Percentiles rank a stretch among this genome's conserved stretches.
Conservation (phyloP, 805 yeast genomes). For the Saccharomycopsis capsularis region DNA sequence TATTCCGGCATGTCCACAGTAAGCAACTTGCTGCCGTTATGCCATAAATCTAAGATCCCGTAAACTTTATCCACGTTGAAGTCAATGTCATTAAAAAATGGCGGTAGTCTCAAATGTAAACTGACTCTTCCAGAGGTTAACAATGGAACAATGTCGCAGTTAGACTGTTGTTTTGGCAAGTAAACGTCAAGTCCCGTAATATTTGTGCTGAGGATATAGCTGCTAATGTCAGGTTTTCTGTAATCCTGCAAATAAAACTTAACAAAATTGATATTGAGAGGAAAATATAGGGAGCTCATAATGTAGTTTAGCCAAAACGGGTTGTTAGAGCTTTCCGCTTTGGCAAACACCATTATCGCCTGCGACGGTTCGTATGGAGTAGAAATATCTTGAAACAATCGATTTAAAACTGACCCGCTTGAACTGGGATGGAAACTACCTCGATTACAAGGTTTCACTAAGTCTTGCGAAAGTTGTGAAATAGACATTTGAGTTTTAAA, state of each 20-base stretch:
- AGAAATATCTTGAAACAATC: not conserved
- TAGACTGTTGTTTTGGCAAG: slow-evolving; percentile 6
- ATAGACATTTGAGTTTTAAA: not conserved
- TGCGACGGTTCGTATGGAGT: slow-evolving; percentile 3
- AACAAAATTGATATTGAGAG: slow-evolving; percentile 3
- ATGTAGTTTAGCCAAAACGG: slow-evolving; percentile 13
- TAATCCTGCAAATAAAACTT: not conserved
- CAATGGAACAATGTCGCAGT: slow-evolving; percentile 4
- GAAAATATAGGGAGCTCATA: slow-evolving; percentile 3
- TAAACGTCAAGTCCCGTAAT: not conserved
- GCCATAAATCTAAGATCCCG: not conserved
- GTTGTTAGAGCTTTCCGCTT: slow-evolving; percentile 10
- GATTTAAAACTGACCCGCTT: slow-evolving; percentile 1
- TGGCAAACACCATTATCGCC: not conserved
- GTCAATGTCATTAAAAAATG: not conserved
- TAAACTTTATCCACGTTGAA: not conserved
- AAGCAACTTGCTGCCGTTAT: not conserved
- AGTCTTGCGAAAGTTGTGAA: not conserved
- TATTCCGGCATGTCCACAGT: not conserved
- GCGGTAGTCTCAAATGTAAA: slow-evolving; percentile 6
- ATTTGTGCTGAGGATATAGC: not conserved
- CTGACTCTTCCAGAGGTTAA: not conserved
- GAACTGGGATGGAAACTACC: not conserved
- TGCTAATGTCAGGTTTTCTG: not conserved
- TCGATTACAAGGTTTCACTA: slow-evolving; percentile 1